These are phyloP conservation scores for Ogataea siamensis DNA, from an alignment of 805 yeast species.

Conservation along the genomic window DNA sequence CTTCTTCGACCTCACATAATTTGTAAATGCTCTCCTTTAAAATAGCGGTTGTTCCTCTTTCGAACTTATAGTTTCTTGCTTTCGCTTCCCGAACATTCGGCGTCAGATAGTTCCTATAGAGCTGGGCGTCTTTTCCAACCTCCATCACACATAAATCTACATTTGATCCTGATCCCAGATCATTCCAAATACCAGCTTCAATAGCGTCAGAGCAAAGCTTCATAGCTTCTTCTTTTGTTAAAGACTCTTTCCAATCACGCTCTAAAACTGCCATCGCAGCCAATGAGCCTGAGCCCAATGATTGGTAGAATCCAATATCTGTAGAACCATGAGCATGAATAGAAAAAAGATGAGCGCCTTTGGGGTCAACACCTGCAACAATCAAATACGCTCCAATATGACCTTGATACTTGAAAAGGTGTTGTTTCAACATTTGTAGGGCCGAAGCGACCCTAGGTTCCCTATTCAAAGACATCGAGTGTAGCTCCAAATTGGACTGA, in stretches of 20 bases:
- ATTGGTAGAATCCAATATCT: slow-evolving; percentile 89
- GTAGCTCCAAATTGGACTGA: slow-evolving; percentile 87
- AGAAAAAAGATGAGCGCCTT: slow-evolving; percentile 89
- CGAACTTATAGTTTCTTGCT: slow-evolving; percentile 78
- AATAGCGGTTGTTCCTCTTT: slow-evolving; percentile 92
- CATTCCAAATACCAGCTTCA: slow-evolving; percentile 98
- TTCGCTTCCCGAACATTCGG: slow-evolving; percentile 87
- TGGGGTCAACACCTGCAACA: slow-evolving; percentile 97
- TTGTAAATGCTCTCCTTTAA: slow-evolving; percentile 65
- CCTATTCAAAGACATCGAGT: slow-evolving; percentile 77
- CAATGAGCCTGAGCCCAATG: slow-evolving; percentile 94
- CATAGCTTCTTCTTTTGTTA: slow-evolving; percentile 88
- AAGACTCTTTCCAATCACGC: slow-evolving; percentile 74
- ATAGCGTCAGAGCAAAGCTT: slow-evolving; percentile 88
- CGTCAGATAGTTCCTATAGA: slow-evolving; percentile 81
- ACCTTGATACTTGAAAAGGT: slow-evolving; percentile 94
- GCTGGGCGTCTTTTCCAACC: slow-evolving; percentile 79
- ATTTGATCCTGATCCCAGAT: slow-evolving; percentile 97
- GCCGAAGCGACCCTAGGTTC: slow-evolving; percentile 93
- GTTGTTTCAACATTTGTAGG: slow-evolving; percentile 89
- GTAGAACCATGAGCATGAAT: slow-evolving; percentile 98
- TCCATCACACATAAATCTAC: slow-evolving; percentile 98
- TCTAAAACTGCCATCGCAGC: slow-evolving; percentile 99
- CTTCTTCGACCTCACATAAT: slow-evolving; percentile 55
- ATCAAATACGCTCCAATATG: slow-evolving; percentile 95